Conservation (phyloP, 176 grass and related monocot genomes). For the Aegilops sharonensis region DNA sequence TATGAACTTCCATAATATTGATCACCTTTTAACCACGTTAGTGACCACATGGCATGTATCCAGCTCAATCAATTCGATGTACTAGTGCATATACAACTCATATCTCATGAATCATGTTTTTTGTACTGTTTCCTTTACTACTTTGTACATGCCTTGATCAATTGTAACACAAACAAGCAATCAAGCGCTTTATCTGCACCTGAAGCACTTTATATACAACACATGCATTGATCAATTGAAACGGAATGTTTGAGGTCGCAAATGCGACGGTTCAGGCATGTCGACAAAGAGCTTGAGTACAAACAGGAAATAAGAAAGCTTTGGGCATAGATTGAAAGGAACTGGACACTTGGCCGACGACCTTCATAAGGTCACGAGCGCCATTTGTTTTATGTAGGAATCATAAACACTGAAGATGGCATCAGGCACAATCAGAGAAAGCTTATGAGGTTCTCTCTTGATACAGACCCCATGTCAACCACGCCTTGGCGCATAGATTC, state of each 20-base stretch:
- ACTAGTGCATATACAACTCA: too few species aligned
- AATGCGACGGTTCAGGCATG: constrained; percentile 19
- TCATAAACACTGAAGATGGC: constrained; percentile 52
- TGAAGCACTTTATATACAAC: neutral
- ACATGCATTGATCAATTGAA: neutral
- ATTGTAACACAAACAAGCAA: neutral
- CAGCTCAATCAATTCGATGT: too few species aligned
- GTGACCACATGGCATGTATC: neutral
- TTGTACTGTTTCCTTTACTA: too few species aligned
- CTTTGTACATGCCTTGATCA: neutral
- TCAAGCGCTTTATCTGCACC: neutral
- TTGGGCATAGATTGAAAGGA: constrained; percentile 23
- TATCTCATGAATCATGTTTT: too few species aligned
- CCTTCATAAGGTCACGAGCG: neutral
- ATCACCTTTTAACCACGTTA: neutral
- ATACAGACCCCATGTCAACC: constrained; percentile 49
- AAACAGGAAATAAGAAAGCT: constrained; percentile 32
- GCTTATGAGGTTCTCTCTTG: constrained; percentile 58
- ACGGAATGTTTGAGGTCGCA: neutral
- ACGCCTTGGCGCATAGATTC: constrained; percentile 58
- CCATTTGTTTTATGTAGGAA: constrained; percentile 49
- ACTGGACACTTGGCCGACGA: constrained; percentile 9
- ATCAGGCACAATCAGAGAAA: constrained; percentile 63
- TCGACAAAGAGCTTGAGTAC: constrained; percentile 17
- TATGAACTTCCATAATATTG: neutral